Base-by-base conservation (phyloP, 2,329 filamentous ascomycete genomes). In the Lecanosticta acicola region DNA sequence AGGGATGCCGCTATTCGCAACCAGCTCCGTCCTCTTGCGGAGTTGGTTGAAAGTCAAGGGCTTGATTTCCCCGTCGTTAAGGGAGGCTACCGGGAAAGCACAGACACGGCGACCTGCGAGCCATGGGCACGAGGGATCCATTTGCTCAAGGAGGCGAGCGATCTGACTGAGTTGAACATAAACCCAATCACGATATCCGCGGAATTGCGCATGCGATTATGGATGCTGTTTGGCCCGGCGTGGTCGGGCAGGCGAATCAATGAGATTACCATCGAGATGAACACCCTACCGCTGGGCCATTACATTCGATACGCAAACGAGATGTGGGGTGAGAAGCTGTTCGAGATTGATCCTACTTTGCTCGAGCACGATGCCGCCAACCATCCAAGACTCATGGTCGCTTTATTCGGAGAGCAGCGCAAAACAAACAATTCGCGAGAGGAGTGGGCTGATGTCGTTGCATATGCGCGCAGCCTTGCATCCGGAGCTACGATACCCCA, bases 181-280 rank as follows among this genome's bases (percentile, higher is more conserved):
- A 5, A 11, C 5, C 24, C 24, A 7, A 5, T 7, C 7, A 29
- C 24, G 7, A 7, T 29, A 11, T 11, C 7, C 24, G 11, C 11
- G 5, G 24, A 5, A 11, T 11, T 29, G 24, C 24, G 24, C 5
- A 34, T 44, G 13, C 59, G 60, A n/a, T 54, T 68, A 32, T 65
- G 61, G 59, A 62, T 58, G 13, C 46, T 67, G 2, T 68, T 65
- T 34, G 64, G 65, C 3, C 64, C 66, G 10, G 59, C 51, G 7
- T 49, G 40, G 21, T 62, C 61, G 3, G 46, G 32, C 1, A 53
- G 45, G 41, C 34, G 17, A 8, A 38, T 54, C 18, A 64, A 64
- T 17, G 21, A 52, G 20, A 26, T 46, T 19, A 40, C 49, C 18
- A 54, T 45, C 32, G 41, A 35, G 4, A 26, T 41, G 13, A 65